Conservation (phyloP, 2,329 filamentous ascomycete species). For the Ophiocordyceps camponoti-saundersi region DNA sequence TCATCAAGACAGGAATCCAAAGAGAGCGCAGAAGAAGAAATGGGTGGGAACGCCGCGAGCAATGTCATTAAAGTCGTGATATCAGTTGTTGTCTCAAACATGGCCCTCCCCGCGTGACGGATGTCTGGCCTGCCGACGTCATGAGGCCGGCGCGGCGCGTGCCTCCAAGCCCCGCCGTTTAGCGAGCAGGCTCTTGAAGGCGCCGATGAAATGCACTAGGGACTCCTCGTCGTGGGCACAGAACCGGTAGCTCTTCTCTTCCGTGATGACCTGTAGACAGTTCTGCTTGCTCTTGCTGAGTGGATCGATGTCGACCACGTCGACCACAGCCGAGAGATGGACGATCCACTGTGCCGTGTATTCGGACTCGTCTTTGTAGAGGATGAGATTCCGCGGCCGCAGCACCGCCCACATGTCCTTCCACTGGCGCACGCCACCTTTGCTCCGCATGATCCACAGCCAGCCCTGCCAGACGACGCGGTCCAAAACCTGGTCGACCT, state of each 20-base stretch:
- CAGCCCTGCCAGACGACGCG: constrained; percentile 90
- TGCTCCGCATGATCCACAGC: constrained; percentile 69
- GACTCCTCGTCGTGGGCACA: constrained; percentile 67
- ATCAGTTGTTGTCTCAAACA: background rate
- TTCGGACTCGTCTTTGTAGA: constrained; percentile 88
- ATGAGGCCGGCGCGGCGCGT: constrained; percentile 18
- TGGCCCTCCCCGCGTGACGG: background rate
- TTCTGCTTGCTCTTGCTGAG: constrained; percentile 68
- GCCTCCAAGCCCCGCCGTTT: constrained; percentile 48
- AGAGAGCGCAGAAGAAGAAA: background rate
- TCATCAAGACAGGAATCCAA: background rate
- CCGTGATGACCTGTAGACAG: constrained; percentile 85
- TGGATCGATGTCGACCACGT: constrained; percentile 84
- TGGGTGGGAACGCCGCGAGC: background rate
- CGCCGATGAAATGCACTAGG: constrained; percentile 70
- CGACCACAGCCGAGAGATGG: constrained; percentile 61
- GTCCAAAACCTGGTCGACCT: constrained; percentile 51
- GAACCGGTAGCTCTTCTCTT: constrained; percentile 71
- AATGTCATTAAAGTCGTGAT: background rate
- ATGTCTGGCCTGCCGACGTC: background rate
- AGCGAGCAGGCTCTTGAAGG: constrained; percentile 71
- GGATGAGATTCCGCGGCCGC: constrained; percentile 63
- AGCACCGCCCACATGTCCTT: constrained; percentile 89
- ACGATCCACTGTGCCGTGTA: constrained; percentile 77
- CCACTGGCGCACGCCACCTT: constrained; percentile 76